These are phyloP conservation scores for Vaccinium myrtillus DNA, from an alignment of 148 eudicot species.

Conservation along the genomic window DNA sequence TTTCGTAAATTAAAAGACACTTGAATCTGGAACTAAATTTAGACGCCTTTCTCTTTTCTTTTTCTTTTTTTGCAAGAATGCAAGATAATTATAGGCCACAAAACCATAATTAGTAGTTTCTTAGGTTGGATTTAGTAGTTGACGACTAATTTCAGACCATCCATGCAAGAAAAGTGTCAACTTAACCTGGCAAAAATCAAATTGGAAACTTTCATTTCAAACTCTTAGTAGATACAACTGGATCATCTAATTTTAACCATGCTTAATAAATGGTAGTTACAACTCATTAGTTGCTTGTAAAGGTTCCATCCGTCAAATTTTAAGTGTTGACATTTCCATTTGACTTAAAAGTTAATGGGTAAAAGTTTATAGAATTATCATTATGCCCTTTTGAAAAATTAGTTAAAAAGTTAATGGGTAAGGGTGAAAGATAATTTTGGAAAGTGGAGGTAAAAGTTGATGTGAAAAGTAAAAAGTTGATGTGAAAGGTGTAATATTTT, in stretches of 20 bases:
- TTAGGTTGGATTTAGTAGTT: background rate
- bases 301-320: no score
- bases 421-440: no score
- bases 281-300: background rate
- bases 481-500: no score
- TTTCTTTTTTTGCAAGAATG: background rate
- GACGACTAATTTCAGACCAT: background rate
- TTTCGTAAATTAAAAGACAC: background rate
- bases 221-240: background rate
- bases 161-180: background rate
- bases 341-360: no score
- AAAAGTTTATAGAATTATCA: no score
- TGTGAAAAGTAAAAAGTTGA: no score
- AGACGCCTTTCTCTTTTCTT: background rate
- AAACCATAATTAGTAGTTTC: background rate
- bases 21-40: background rate
- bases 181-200: background rate
- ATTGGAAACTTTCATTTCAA: background rate
- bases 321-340: no score
- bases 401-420: no score
- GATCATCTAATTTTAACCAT: background rate
- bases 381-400: no score
- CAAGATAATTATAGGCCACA: background rate
- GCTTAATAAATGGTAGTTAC: background rate
- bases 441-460: no score